These are phyloP conservation scores for Lunasporangiospora selenospora DNA, from an alignment of 192 early-diverging fungal genomes.

Conservation along the genomic window DNA sequence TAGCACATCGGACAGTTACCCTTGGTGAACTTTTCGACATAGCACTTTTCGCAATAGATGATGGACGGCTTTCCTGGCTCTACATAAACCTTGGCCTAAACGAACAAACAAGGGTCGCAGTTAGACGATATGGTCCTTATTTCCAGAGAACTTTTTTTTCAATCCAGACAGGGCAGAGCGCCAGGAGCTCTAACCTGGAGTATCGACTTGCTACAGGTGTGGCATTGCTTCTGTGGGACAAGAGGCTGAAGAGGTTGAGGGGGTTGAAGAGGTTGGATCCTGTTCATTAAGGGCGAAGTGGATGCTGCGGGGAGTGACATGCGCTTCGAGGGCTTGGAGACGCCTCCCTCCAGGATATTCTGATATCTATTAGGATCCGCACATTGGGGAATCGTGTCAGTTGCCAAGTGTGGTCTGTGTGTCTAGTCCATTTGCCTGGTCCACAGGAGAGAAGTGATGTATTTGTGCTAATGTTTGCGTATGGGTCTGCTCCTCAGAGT, in stretches of 20 bases:
- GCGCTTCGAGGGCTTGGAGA: conserved; percentile 39
- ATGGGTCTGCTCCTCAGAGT: too few relatives aligned
- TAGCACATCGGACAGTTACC: conserved; percentile 44
- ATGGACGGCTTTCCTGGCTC: conserved; percentile 34
- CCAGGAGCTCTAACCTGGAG: conserved; percentile 33
- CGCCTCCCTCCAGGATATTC: conserved; percentile 45
- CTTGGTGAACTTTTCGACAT: conserved; percentile 41
- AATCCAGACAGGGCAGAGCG: too few relatives aligned
- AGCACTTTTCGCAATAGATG: conserved; percentile 48
- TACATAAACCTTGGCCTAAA: conserved; percentile 40
- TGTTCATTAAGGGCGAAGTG: neutral
- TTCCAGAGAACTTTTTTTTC: too few relatives aligned
- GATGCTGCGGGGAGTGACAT: conserved; percentile 38
- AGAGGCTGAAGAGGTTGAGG: conserved; percentile 15
- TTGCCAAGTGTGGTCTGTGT: too few relatives aligned
- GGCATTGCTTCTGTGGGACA: conserved; percentile 38
- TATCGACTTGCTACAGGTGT: conserved; percentile 29
- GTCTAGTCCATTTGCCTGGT: too few relatives aligned
- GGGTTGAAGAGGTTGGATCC: neutral
- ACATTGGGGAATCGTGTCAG: too few relatives aligned
- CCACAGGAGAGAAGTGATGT: too few relatives aligned
- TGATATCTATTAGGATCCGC: conserved; percentile 49
- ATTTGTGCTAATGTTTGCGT: too few relatives aligned
- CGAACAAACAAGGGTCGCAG: too few relatives aligned
- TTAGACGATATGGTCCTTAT: too few relatives aligned